Base-by-base conservation (phyloP, 2,329 filamentous ascomycete species). In the Alternaria infectoria region DNA sequence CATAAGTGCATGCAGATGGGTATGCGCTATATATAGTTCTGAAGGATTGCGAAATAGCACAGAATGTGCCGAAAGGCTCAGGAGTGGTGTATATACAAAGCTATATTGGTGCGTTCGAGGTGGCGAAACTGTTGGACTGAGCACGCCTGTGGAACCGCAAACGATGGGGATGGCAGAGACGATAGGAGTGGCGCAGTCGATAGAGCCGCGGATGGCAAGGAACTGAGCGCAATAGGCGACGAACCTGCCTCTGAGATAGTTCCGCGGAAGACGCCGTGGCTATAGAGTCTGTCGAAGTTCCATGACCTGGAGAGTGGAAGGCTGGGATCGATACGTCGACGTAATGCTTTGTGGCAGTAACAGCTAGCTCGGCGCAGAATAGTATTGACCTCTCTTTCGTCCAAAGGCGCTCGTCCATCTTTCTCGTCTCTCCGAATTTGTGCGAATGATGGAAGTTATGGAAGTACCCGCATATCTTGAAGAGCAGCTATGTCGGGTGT, bases 31-130 rank as follows among this genome's bases (percentile, higher is more conserved):
- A 36, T 32, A 32, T 36, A 36, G 13, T 2, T 36, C 30, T 36
- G 13, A n/a, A 36, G 1, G 0, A 36, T 36, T 36, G 1, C 30
- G 0, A 36, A 36, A 36, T 1, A 4, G 1, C 32, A 1, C 32
- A 36, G 1, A 3, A n/a, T 36, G 32, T 5, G 32, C 0, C 32
- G 32, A 3, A 36, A 1, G 32, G 0, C 1, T 36, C 7, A 36
- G 32, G 7, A n/a, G 32, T 0, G 1, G 15, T 2, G 32, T 3
- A 36, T 36, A 36, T 36, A 36, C 7, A n/a, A 36, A 36, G 32
- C 3, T n/a, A 9, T 3, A n/a, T n/a, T 36, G 32, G 7, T 2
- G 32, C 32, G 2, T 3, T 36, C 32, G 32, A 36, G 3, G 32
- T 36, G 2, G 32, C 7, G 13, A 36, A 1, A 9, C 0, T 36